phyloP scores from a whole-genome alignment of 495 filamentous ascomycete genomes.

The Aspergillus indologenus region DNA sequence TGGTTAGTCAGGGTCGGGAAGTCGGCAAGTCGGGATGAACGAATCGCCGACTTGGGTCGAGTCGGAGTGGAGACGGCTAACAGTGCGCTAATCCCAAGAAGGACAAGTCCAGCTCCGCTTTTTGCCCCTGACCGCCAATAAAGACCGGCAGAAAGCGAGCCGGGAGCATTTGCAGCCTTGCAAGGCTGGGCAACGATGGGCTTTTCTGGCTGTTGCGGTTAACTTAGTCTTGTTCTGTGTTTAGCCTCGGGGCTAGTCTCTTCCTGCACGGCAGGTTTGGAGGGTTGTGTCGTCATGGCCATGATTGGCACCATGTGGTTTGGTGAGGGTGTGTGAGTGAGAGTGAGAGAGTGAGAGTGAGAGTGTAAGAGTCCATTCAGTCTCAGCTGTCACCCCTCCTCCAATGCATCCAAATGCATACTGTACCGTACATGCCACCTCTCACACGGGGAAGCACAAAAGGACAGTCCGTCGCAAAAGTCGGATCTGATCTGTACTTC shows the following conservation, averaged over 20 bases:
- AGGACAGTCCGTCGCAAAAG: no score
- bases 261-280: no score
- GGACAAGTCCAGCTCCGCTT: background rate
- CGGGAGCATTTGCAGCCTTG: constrained; percentile 20
- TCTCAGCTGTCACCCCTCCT: constrained; percentile 13
- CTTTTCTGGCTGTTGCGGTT: background rate
- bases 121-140: background rate
- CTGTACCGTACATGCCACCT: background rate
- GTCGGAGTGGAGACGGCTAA: background rate
- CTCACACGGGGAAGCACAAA: constrained; percentile 2
- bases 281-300: constrained; percentile 4
- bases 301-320: constrained; percentile 13
- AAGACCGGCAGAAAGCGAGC: background rate
- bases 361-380: background rate
- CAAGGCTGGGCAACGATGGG: constrained; percentile 19
- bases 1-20: no score
- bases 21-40: background rate
- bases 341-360: background rate
- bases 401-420: no score
- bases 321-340: no score
- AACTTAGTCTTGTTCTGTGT: background rate
- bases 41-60: background rate
- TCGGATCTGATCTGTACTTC: background rate
- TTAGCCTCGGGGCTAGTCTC: background rate
- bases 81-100: background rate